Evolutionary conservation across 78 protist genomes (phyloP).

Genomic region (Chrysochromulina parva): DNA sequence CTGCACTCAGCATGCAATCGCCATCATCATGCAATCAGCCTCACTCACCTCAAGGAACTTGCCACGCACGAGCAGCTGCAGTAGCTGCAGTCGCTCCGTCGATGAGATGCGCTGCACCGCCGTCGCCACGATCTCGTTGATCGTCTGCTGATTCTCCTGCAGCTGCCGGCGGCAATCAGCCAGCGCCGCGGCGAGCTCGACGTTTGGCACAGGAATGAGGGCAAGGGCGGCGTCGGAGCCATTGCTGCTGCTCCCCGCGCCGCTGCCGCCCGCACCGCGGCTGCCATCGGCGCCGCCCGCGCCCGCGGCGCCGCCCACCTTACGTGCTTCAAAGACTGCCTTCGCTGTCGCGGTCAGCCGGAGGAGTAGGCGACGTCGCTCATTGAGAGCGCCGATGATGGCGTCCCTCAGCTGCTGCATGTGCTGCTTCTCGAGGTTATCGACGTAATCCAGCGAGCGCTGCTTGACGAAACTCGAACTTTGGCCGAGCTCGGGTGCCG

Average conservation of each 20-base stretch:
- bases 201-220: no score
- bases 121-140: background rate
- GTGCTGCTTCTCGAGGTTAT: background rate
- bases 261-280: background rate
- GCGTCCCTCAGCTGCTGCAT: background rate
- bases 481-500: background rate
- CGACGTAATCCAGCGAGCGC: background rate
- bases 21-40: no score
- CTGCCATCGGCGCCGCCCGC: background rate
- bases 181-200: background rate
- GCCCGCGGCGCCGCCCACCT: background rate
- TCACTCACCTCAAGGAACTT: background rate
- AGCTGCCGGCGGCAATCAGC: background rate
- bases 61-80: background rate
- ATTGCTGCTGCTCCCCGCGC: background rate
- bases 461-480: background rate
- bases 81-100: background rate
- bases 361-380: background rate
- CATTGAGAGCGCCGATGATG: background rate
- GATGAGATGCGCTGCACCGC: background rate
- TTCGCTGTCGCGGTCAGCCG: background rate
- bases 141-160: background rate
- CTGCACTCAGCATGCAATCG: no score
- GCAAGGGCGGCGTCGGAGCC: no score
- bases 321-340: background rate